These are phyloP conservation scores for Blumeriella jaapii DNA, from an alignment of 2,329 filamentous ascomycete genomes.

Conservation along the genomic window DNA sequence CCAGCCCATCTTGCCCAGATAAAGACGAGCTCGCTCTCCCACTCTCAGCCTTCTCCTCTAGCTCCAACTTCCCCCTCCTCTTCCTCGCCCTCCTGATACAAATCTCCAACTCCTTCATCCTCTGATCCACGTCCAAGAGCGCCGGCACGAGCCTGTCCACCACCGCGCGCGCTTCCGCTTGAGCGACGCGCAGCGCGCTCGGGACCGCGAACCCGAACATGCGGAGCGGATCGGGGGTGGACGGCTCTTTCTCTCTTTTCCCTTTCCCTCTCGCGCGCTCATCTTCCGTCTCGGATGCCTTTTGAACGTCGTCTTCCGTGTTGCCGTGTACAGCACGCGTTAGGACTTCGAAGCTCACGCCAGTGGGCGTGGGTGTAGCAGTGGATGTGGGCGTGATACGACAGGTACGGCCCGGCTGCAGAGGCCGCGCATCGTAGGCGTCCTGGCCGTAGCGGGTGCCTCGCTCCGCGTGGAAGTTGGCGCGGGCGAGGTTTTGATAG, in stretches of 20 bases:
- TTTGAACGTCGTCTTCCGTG: conserved; percentile 23
- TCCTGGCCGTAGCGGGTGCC: conserved; percentile 56
- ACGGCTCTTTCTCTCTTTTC: not conserved
- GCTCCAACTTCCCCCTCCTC: not conserved
- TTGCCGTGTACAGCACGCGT: not conserved
- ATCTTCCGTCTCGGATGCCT: conserved; percentile 12
- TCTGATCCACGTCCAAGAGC: conserved; percentile 42
- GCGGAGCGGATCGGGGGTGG: conserved; percentile 40
- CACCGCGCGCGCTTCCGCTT: not conserved
- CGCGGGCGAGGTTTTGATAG: conserved; percentile 44
- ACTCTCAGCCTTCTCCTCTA: not conserved
- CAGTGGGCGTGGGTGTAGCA: too few species aligned
- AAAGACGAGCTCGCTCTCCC: too few species aligned
- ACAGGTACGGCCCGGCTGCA: conserved; percentile 45
- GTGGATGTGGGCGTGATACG: conserved; percentile 26
- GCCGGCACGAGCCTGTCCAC: conserved; percentile 38
- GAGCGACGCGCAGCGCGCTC: not conserved
- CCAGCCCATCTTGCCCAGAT: too few species aligned
- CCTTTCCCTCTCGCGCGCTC: not conserved
- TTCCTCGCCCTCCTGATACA: conserved; percentile 49
- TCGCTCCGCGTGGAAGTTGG: conserved; percentile 59
- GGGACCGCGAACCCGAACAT: conserved; percentile 37
- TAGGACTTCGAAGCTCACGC: too few species aligned
- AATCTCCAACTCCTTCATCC: conserved; percentile 54
- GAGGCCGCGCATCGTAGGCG: conserved; percentile 56